A percentile compares a stretch with the other conserved stretches of the same genome.
Evolutionary conservation across 1,139 yeast species (phyloP).

Genomic region (Candida sanyaensis): DNA sequence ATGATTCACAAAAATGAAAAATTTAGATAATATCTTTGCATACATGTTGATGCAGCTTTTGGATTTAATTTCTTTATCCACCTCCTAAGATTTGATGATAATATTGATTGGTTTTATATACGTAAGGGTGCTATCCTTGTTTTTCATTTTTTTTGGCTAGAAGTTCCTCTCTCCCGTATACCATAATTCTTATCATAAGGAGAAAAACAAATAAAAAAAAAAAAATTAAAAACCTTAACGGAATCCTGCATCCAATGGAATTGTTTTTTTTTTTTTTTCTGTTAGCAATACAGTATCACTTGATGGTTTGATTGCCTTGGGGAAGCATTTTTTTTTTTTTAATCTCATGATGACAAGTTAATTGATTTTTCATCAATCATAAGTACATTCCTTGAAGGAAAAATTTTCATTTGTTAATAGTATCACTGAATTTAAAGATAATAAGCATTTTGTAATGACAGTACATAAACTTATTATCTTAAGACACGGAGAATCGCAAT

Average conservation of each 20-base stretch:
- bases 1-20: too few species aligned
- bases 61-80: too few species aligned
- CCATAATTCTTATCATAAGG: background rate
- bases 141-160: too few species aligned
- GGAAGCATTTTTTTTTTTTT: background rate
- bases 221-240: background rate
- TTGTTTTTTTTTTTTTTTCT: background rate
- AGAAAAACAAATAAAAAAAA: too few species aligned
- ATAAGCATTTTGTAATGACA: conserved; percentile 6
- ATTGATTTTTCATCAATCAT: background rate
- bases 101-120: too few species aligned
- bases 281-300: background rate
- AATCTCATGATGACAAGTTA: background rate
- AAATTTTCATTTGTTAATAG: too few species aligned
- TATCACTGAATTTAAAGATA: too few species aligned
- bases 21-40: too few species aligned
- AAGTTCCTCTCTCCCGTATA: background rate
- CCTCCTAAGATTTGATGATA: too few species aligned
- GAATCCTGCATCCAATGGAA: background rate
- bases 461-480: conserved; percentile 49
- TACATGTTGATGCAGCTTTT: too few species aligned
- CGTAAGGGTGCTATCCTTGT: too few species aligned
- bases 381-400: too few species aligned
- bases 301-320: background rate
- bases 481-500: conserved; percentile 77